These are phyloP conservation scores for Aspergillus hancockii DNA, from an alignment of 495 filamentous ascomycete genomes.

Conservation along the genomic window DNA sequence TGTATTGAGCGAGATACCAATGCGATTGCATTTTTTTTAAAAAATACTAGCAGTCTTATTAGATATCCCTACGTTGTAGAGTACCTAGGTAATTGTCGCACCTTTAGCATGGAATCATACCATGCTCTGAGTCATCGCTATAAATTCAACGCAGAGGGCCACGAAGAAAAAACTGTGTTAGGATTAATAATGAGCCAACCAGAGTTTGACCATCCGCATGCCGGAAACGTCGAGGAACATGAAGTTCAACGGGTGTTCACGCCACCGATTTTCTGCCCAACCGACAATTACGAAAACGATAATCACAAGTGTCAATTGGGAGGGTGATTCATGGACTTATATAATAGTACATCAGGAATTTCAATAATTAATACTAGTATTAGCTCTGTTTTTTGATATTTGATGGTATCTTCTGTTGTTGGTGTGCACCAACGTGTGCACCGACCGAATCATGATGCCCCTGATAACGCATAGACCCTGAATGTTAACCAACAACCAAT, in stretches of 20 bases:
- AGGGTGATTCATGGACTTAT: neutral
- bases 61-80: neutral
- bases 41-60: neutral
- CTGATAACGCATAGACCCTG: neutral
- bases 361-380: neutral
- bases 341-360: neutral
- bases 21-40: neutral
- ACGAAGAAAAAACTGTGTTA: neutral
- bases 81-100: neutral
- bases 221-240: conserved; percentile 4
- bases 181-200: neutral
- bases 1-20: neutral
- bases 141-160: neutral
- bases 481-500: neutral
- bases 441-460: neutral
- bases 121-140: neutral
- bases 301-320: neutral
- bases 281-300: neutral
- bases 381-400: neutral
- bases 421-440: too few relatives aligned
- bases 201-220: neutral
- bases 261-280: conserved; percentile 5
- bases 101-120: neutral
- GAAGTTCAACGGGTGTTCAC: neutral
- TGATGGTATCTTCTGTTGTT: neutral